phyloP scores from a whole-genome alignment of 768 basidiomycete genomes.

The Pleurotus tuoliensis region DNA sequence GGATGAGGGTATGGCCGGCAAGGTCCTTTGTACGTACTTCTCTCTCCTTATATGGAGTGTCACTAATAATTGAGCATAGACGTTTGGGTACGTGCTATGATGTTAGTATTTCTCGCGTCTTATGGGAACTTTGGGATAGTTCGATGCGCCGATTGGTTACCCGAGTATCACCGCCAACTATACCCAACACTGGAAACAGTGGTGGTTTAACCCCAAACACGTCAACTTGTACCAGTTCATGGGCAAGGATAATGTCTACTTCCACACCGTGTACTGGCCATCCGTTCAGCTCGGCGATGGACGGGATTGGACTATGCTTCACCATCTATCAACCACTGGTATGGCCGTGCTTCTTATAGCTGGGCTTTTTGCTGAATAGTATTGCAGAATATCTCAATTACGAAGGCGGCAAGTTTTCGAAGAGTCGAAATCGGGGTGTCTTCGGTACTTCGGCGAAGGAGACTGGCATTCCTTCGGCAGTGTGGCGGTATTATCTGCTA shows the following conservation, averaged over 20 bases:
- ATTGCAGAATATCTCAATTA: slow-evolving; percentile 90
- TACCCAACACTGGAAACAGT: slow-evolving; percentile 90
- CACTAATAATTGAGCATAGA: slow-evolving; percentile 42
- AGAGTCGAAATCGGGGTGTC: slow-evolving; percentile 93
- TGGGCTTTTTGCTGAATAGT: background rate
- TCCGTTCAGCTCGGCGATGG: slow-evolving; percentile 87
- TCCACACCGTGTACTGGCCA: slow-evolving; percentile 96
- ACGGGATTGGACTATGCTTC: slow-evolving; percentile 88
- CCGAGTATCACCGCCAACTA: slow-evolving; percentile 96
- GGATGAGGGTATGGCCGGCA: slow-evolving; percentile 82
- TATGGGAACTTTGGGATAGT: slow-evolving; percentile 41
- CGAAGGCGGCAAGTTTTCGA: slow-evolving; percentile 98
- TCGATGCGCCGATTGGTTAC: slow-evolving; percentile 96
- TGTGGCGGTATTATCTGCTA: slow-evolving; percentile 96
- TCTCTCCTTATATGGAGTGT: background rate
- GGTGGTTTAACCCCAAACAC: slow-evolving; percentile 93
- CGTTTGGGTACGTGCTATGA: slow-evolving; percentile 74
- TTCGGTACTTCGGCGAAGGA: slow-evolving; percentile 94
- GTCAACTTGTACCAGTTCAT: slow-evolving; percentile 97
- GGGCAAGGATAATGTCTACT: slow-evolving; percentile 99
- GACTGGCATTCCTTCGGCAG: slow-evolving; percentile 88
- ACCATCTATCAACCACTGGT: slow-evolving; percentile 96
- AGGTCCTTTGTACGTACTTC: slow-evolving; percentile 83
- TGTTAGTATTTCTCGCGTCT: too few relatives aligned
- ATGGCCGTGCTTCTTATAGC: slow-evolving; percentile 13